phyloP scores from a whole-genome alignment of 2,329 filamentous ascomycete species.

The Fusarium armeniacum region DNA sequence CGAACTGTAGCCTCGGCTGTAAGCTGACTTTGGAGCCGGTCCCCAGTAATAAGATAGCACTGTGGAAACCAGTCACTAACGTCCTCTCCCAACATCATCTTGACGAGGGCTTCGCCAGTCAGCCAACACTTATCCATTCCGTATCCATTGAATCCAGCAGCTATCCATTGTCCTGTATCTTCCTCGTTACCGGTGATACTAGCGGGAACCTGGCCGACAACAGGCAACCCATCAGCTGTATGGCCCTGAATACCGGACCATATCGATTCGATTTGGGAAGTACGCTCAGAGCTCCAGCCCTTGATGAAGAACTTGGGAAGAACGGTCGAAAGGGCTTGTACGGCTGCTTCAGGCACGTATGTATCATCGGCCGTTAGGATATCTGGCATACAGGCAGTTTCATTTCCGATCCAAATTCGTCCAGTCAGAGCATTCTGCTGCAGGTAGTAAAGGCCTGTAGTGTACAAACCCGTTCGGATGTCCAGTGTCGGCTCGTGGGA shows the following conservation, averaged over 20 bases:
- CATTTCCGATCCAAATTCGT: conserved; percentile 67
- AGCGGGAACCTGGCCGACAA: conserved; percentile 59
- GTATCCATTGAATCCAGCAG: conserved; percentile 63
- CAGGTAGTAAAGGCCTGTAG: conserved; percentile 39
- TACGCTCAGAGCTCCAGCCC: conserved; percentile 46
- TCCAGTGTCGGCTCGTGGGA: conserved; percentile 60
- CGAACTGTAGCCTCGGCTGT: conserved; percentile 3
- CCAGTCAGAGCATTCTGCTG: conserved; percentile 52
- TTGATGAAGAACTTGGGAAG: conserved; percentile 58
- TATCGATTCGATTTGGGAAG: conserved; percentile 32
- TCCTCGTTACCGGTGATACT: conserved; percentile 23
- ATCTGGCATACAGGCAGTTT: conserved; percentile 60
- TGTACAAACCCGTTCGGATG: conserved; percentile 60
- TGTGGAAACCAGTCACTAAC: conserved; percentile 44
- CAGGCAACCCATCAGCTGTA: conserved; percentile 61
- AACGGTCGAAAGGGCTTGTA: conserved; percentile 54
- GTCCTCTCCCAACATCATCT: conserved; percentile 47
- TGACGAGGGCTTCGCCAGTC: conserved; percentile 57
- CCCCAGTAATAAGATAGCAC: conserved; percentile 24
- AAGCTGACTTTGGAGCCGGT: conserved; percentile 7
- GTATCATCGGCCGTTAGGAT: conserved; percentile 53
- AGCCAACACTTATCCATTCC: conserved; percentile 67
- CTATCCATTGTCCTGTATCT: conserved; percentile 59
- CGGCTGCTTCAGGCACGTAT: conserved; percentile 54
- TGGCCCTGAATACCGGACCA: conserved; percentile 64